These are phyloP conservation scores for Penstemon eatonii DNA, from an alignment of 257 asterid genomes.

Conservation along the genomic window DNA sequence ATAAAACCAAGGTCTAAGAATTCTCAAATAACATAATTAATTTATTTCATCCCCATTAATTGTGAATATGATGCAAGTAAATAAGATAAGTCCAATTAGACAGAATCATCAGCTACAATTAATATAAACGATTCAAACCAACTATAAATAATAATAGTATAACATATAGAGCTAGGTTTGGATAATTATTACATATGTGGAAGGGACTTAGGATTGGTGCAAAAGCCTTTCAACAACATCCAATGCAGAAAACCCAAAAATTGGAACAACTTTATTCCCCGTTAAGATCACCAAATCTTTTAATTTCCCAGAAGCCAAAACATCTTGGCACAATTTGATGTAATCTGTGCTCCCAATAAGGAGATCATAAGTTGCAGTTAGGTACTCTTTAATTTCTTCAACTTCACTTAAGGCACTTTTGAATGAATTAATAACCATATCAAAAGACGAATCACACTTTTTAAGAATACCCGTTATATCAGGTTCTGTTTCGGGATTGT, in stretches of 20 bases:
- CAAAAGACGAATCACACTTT: conserved; percentile 14
- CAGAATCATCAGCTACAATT: too few species aligned
- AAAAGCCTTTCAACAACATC: not conserved
- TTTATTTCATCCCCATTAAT: too few species aligned
- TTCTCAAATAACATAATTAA: too few species aligned
- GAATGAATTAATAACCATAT: not conserved
- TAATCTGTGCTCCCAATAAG: conserved; percentile 19
- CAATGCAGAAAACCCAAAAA: conserved; percentile 25
- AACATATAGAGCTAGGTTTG: too few species aligned
- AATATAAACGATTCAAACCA: too few species aligned
- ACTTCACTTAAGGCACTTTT: conserved; percentile 19
- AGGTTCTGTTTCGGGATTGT: not conserved
- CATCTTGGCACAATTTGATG: conserved; percentile 1
- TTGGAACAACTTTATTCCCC: conserved; percentile 16
- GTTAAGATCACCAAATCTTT: conserved; percentile 4
- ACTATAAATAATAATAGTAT: too few species aligned
- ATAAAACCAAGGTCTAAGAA: too few species aligned
- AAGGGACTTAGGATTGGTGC: too few species aligned
- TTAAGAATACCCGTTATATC: not conserved
- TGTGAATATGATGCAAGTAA: too few species aligned
- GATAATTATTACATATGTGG: too few species aligned
- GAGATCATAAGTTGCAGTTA: conserved; percentile 32
- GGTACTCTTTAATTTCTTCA: not conserved
- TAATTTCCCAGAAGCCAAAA: conserved; percentile 4
- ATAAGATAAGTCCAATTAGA: too few species aligned